Base-by-base conservation (phyloP, 2,329 filamentous ascomycete genomes). In the Alternaria brassicicola region DNA sequence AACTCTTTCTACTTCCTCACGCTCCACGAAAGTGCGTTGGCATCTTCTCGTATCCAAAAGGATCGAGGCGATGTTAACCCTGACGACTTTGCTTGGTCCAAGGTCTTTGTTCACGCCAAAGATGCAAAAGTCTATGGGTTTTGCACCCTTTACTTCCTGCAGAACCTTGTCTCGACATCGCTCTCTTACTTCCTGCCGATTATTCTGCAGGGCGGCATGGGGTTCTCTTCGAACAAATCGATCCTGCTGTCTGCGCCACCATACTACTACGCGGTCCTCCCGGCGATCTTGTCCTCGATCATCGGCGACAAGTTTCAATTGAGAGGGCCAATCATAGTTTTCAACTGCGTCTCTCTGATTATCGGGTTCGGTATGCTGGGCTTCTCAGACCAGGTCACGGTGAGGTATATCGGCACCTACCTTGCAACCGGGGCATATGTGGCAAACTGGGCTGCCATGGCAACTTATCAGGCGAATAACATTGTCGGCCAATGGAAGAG, bases 381-480 rank as follows among this genome's bases (percentile, higher is more conserved):
- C 2, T 87, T 89, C 68, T 78, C 83, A 0, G 76, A 79, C 13
- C 82, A 88, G 54, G 83, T 88, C 50, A 80, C 85, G 0, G 85
- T 87, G 3, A 83, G 88, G 46, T 89, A 89, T 62, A 78, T 88
- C 28, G 88, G 88, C 8, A 86, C 86, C 0, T 89, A 84, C 71
- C 80, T 90, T 2, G 86, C 87, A 0, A 90, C 88, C 0, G 88
- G 88, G 0, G 87, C 88, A 1, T 90, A 89, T 62, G 82, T 90
- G 4, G 86, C 84, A 4, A 90, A 90, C 62, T 90, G 88, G 87
- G 87, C 88, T 0, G 88, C 86, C 0, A 77, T 90, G 61, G 87
- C 85, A 6, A 73, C 73, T 6, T 76, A 75, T 41, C 72, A 89
- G 88, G 73, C 74, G 28, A 89, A 88, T 70, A 72, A 75, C 41